Evolutionary conservation across 1,284 basidiomycete genomes (phyloP).

Genomic region (Ganoderma sinense): DNA sequence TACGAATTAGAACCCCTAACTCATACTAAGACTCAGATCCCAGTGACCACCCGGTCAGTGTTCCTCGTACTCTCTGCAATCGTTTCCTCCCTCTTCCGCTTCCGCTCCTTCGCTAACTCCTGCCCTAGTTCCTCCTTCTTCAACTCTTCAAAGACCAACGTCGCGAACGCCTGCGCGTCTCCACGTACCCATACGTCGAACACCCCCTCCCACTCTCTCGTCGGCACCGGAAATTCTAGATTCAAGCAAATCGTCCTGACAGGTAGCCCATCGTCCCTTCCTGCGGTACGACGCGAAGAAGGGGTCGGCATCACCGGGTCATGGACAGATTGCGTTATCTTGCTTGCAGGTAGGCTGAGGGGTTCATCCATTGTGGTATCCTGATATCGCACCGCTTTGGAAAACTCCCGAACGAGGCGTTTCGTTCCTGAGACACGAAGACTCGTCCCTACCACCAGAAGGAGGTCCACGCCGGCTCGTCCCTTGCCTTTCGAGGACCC

Average conservation of each 20-base stretch:
- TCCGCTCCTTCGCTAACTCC: conserved; percentile 18
- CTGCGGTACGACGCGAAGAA: conserved; percentile 49
- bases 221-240: conserved; percentile 88
- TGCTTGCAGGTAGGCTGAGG: conserved; percentile 3
- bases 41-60: no score
- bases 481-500: conserved; percentile 71
- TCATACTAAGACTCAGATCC: no score
- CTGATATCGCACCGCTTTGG: conserved; percentile 76
- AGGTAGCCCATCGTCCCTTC: conserved; percentile 56
- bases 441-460: conserved; percentile 92
- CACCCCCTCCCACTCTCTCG: conserved; percentile 88
- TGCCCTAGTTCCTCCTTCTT: conserved; percentile 43
- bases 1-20: no score
- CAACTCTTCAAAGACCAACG: conserved; percentile 62
- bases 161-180: conserved; percentile 85
- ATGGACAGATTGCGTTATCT: conserved; percentile 31
- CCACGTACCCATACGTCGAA: conserved; percentile 94
- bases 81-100: conserved; percentile 28
- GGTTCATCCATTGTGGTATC: conserved; percentile 39
- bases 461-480: conserved; percentile 78
- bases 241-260: conserved; percentile 87
- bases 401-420: conserved; percentile 90
- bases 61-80: conserved; percentile 16
- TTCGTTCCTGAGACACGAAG: conserved; percentile 93
- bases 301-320: conserved; percentile 47